Conservation (phyloP, 2,329 filamentous ascomycete genomes). For the Didymella lethalis region DNA sequence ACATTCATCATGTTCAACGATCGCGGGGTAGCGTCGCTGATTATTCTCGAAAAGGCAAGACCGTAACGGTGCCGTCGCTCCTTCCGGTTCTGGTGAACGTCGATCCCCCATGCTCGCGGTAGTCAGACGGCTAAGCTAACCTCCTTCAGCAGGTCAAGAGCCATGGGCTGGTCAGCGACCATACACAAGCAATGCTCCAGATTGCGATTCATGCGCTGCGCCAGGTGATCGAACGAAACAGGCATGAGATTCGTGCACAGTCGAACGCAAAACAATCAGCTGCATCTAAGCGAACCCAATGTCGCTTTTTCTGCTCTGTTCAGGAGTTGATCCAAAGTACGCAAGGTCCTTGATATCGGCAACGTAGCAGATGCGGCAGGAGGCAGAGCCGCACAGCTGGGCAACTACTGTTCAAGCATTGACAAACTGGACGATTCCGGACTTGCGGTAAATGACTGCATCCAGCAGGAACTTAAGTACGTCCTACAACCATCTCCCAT, state of each 20-base stretch:
- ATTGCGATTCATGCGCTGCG: slow-evolving; percentile 16
- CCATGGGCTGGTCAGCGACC: slow-evolving; percentile 1
- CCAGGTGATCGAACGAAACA: slow-evolving; percentile 2
- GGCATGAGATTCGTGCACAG: slow-evolving; percentile 4
- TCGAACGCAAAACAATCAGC: slow-evolving; percentile 3
- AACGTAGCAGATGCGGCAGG: slow-evolving; percentile 14
- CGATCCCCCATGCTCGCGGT: slow-evolving; percentile 15
- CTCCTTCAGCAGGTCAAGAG: slow-evolving; percentile 16
- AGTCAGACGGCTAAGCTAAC: slow-evolving; percentile 18
- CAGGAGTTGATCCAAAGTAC: slow-evolving; percentile 5
- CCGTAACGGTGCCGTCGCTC: slow-evolving; percentile 4
- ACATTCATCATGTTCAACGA: neutral
- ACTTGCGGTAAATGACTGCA: neutral
- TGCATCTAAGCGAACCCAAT: slow-evolving; percentile 6
- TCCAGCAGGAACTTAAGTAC: slow-evolving; percentile 9
- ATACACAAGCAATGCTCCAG: neutral
- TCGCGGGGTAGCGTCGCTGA: slow-evolving; percentile 17
- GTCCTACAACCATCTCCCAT: neutral
- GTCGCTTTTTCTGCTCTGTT: slow-evolving; percentile 20
- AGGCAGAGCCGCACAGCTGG: slow-evolving; percentile 5
- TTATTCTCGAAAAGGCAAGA: slow-evolving; percentile 6
- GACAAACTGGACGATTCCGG: neutral
- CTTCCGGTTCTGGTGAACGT: slow-evolving; percentile 20
- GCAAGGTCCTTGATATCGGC: slow-evolving; percentile 10
- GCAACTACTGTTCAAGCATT: neutral